phyloP scores from a whole-genome alignment of 148 eudicot genomes.

The Silene conica region DNA sequence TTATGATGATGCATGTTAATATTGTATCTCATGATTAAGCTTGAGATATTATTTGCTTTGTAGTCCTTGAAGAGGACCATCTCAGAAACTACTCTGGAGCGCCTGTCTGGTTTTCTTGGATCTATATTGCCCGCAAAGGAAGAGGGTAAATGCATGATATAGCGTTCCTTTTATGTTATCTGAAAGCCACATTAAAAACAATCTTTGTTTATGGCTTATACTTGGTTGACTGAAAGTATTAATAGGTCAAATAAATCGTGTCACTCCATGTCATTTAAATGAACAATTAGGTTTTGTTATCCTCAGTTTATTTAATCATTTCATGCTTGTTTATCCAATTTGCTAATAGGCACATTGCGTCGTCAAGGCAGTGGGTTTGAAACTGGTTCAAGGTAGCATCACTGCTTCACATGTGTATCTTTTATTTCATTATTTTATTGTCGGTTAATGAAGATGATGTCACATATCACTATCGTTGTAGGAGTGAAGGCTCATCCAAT shows the following conservation, averaged over 20 bases:
- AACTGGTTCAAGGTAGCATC: constrained; percentile 50
- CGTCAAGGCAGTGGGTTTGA: constrained; percentile 85
- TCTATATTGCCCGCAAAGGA: constrained; percentile 52
- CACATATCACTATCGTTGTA: constrained; percentile 28
- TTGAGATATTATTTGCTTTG: constrained; percentile 10
- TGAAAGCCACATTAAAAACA: neutral
- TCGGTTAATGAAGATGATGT: neutral
- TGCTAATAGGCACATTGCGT: constrained; percentile 50
- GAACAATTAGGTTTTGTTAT: neutral
- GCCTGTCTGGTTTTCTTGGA: constrained; percentile 67
- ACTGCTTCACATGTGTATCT: constrained; percentile 1
- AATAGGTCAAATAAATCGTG: neutral
- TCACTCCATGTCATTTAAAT: neutral
- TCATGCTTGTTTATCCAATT: constrained; percentile 8
- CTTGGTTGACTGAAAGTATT: neutral
- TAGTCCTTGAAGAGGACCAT: constrained; percentile 66
- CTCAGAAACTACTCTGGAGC: constrained; percentile 68
- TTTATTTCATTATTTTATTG: neutral
- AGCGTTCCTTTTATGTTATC: neutral
- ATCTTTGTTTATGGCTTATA: neutral
- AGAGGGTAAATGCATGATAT: constrained; percentile 51
- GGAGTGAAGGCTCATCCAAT: constrained; percentile 44
- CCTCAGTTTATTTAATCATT: neutral
- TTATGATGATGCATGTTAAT: neutral
- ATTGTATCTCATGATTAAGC: constrained; percentile 1